These are phyloP conservation scores for Garcia nutans DNA, from an alignment of 345 rosid genomes.

Conservation along the genomic window DNA sequence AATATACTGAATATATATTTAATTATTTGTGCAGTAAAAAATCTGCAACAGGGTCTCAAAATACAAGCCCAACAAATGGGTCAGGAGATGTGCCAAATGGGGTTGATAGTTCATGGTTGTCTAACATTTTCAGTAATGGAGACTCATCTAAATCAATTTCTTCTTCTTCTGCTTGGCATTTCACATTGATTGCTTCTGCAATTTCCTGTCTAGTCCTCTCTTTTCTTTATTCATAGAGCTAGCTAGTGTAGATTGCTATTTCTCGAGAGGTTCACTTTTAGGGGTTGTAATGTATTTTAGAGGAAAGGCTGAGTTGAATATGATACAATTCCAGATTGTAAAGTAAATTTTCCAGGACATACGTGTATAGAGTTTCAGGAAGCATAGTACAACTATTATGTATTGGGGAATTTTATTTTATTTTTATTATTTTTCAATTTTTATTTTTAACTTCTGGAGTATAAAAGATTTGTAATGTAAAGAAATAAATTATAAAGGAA, in stretches of 20 bases:
- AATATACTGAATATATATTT: too few species aligned
- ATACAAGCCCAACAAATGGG: conserved; percentile 21
- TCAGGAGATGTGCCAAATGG: conserved; percentile 27
- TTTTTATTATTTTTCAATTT: background rate
- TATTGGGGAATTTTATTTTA: background rate
- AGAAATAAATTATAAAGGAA: conserved; percentile 20
- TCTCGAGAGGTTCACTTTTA: background rate
- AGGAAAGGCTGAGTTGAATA: background rate
- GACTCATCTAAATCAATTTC: conserved; percentile 31
- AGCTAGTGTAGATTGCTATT: background rate
- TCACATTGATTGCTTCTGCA: conserved; percentile 16
- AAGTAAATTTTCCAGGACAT: conserved; percentile 34
- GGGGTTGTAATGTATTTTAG: conserved; percentile 9
- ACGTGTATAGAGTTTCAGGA: conserved; percentile 17
- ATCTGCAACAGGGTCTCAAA: conserved; percentile 41
- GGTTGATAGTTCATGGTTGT: conserved; percentile 42
- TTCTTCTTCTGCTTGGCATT: conserved; percentile 13
- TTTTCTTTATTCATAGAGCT: conserved; percentile 13
- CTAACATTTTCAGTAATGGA: conserved; percentile 37
- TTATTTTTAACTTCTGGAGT: background rate
- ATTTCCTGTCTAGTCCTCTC: conserved; percentile 18
- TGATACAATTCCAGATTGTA: conserved; percentile 13
- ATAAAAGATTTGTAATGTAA: conserved; percentile 15
- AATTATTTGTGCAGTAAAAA: conserved; percentile 43
- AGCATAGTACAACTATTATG: background rate